These are phyloP conservation scores for Neltuma alba DNA, from an alignment of 306 rosid genomes.

Conservation along the genomic window DNA sequence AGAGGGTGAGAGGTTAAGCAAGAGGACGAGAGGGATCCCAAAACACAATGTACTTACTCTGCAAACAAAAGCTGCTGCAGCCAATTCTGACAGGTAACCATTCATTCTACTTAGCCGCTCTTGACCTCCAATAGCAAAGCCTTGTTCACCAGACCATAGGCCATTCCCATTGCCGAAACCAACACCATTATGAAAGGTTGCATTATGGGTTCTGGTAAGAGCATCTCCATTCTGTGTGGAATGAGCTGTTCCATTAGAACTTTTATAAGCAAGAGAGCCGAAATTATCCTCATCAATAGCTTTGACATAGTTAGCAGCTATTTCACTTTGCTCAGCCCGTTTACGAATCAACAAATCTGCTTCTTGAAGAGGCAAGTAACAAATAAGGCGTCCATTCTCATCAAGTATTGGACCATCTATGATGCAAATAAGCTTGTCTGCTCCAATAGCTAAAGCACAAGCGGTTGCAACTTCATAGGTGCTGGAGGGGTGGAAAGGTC, in stretches of 20 bases:
- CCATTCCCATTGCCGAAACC: constrained; percentile 90
- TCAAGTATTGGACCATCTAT: constrained; percentile 94
- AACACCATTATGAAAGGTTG: constrained; percentile 82
- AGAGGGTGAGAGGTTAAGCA: neutral
- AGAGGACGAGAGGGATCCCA: neutral
- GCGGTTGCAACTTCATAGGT: constrained; percentile 98
- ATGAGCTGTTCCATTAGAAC: constrained; percentile 42
- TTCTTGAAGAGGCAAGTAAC: constrained; percentile 87
- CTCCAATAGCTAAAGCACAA: constrained; percentile 90
- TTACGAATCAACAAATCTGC: constrained; percentile 86
- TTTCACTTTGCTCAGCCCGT: constrained; percentile 91
- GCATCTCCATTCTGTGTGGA: constrained; percentile 55
- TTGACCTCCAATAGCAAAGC: constrained; percentile 92
- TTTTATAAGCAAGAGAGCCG: constrained; percentile 42
- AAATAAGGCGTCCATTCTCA: constrained; percentile 77
- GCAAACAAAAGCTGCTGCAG: constrained; percentile 98
- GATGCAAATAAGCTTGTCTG: constrained; percentile 90
- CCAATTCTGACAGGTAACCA: constrained; percentile 94
- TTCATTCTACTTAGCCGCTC: constrained; percentile 84
- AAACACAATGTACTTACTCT: constrained; percentile 58
- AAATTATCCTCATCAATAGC: constrained; percentile 69
- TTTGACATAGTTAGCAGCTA: constrained; percentile 93
- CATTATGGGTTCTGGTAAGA: constrained; percentile 41
- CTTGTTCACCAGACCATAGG: constrained; percentile 79
- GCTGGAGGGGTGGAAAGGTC: constrained; percentile 53